Percentiles rank a stretch among this genome's conserved stretches.
Conservation (phyloP, 371 early-diverging fungal genomes). For the Lichtheimia ornata region DNA sequence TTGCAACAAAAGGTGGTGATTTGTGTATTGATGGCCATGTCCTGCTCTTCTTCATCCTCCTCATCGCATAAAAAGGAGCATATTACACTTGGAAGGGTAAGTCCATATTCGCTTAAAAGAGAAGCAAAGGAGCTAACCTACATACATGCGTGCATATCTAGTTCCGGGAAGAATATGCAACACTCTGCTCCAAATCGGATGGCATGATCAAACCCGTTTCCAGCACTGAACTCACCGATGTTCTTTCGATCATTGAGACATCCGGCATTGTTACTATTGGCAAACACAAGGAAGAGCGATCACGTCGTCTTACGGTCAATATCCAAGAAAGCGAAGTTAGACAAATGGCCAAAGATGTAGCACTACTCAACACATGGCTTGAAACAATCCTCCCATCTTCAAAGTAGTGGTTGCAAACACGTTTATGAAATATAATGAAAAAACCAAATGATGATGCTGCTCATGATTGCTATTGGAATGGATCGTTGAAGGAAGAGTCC, state of each 20-base stretch:
- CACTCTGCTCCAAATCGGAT: constrained; percentile 39
- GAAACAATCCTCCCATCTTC: not conserved
- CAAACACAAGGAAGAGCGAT: constrained; percentile 53
- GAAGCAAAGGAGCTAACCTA: constrained; percentile 18
- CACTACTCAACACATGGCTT: constrained; percentile 20
- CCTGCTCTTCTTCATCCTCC: constrained; percentile 24
- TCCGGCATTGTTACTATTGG: constrained; percentile 66
- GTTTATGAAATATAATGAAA: too few relatives aligned
- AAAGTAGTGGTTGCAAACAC: not conserved
- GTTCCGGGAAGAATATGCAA: constrained; percentile 59
- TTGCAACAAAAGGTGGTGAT: constrained; percentile 84
- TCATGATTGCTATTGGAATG: too few relatives aligned
- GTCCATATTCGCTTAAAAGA: constrained; percentile 4
- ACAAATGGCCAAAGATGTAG: constrained; percentile 39
- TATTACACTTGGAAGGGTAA: constrained; percentile 57
- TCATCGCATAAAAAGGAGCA: constrained; percentile 28
- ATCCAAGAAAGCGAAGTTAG: constrained; percentile 51
- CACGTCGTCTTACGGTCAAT: constrained; percentile 48
- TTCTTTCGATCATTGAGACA: constrained; percentile 75
- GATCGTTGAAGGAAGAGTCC: too few relatives aligned
- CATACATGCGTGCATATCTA: constrained; percentile 5
- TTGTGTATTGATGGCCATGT: constrained; percentile 49
- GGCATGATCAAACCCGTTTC: constrained; percentile 64
- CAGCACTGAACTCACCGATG: constrained; percentile 75
- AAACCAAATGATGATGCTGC: too few relatives aligned